These are phyloP conservation scores for Pichia sp. DNA, from an alignment of 1,139 yeast species.

Conservation along the genomic window DNA sequence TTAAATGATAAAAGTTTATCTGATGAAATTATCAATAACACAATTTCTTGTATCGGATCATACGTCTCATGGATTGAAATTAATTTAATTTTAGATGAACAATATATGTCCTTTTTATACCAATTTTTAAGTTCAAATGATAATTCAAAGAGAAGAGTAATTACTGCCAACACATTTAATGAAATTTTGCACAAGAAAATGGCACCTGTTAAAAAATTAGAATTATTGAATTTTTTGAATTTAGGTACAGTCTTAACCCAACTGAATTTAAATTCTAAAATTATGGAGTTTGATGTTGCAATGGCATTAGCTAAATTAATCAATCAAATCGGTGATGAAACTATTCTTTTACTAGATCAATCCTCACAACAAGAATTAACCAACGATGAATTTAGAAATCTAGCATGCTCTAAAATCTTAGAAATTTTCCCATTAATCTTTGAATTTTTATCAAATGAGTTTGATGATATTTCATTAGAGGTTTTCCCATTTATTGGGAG, in stretches of 20 bases:
- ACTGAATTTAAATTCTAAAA: conserved; percentile 31
- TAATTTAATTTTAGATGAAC: conserved; percentile 61
- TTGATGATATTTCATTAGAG: conserved; percentile 81
- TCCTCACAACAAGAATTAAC: conserved; percentile 30
- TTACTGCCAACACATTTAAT: conserved; percentile 65
- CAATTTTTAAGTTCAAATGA: conserved; percentile 46
- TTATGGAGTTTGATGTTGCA: conserved; percentile 53
- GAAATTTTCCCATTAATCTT: conserved; percentile 68
- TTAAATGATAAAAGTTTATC: conserved; percentile 25
- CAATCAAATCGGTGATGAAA: conserved; percentile 70
- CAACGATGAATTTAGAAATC: conserved; percentile 33
- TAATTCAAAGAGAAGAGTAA: conserved; percentile 37
- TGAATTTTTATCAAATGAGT: conserved; percentile 68
- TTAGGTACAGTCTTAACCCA: conserved; percentile 49
- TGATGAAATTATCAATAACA: conserved; percentile 48
- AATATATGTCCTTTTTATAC: conserved; percentile 56
- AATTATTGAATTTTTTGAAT: conserved; percentile 63
- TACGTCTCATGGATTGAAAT: conserved; percentile 97
- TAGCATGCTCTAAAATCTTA: conserved; percentile 44
- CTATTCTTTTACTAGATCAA: conserved; percentile 58
- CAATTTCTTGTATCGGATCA: conserved; percentile 69
- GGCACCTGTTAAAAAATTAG: conserved; percentile 81
- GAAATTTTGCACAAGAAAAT: conserved; percentile 88
- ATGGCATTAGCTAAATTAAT: conserved; percentile 72
- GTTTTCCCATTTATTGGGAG: conserved; percentile 76